A percentile compares a stretch with the other conserved stretches of the same genome.
Conservation (phyloP, 2,329 filamentous ascomycete species). For the Thelonectria olida region DNA sequence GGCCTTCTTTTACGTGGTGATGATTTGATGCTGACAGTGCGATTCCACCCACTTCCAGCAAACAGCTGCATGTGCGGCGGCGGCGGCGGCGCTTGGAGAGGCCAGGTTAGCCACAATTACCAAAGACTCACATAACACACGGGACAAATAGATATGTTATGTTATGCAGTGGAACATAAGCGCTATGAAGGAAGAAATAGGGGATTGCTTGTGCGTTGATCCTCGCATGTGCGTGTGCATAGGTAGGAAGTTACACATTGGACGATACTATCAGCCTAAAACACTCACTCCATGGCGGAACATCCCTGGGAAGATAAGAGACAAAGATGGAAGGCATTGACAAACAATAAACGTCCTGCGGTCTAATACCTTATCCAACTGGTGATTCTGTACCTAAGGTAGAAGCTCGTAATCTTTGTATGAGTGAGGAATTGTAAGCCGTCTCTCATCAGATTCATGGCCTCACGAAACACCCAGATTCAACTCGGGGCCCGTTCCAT, state of each 20-base stretch:
- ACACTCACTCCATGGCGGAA: slow-evolving; percentile 36
- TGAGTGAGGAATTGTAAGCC: not conserved
- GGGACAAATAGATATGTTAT: slow-evolving; percentile 1
- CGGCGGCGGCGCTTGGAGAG: slow-evolving; percentile 8
- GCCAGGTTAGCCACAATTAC: slow-evolving; percentile 14
- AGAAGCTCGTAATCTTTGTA: not conserved
- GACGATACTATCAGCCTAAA: slow-evolving; percentile 32
- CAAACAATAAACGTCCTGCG: not conserved
- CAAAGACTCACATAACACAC: slow-evolving; percentile 1
- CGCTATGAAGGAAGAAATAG: slow-evolving; percentile 5
- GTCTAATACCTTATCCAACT: no score
- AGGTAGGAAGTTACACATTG: not conserved
- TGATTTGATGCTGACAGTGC: slow-evolving; percentile 23
- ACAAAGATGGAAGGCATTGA: not conserved
- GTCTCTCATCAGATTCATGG: not conserved
- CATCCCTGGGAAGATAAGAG: slow-evolving; percentile 25
- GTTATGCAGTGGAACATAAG: slow-evolving; percentile 17
- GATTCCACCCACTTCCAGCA: slow-evolving; percentile 13
- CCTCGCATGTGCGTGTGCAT: slow-evolving; percentile 13
- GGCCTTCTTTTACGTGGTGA: not conserved
- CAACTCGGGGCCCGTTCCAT: not conserved
- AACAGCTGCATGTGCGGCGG: not conserved
- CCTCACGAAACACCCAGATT: not conserved
- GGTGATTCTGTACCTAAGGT: no score
- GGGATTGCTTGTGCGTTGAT: slow-evolving; percentile 13